Percentiles rank a stretch among this genome's conserved stretches.
These are phyloP conservation scores for Didymella pinodella DNA, from an alignment of 2,329 filamentous ascomycete species.

Conservation along the genomic window DNA sequence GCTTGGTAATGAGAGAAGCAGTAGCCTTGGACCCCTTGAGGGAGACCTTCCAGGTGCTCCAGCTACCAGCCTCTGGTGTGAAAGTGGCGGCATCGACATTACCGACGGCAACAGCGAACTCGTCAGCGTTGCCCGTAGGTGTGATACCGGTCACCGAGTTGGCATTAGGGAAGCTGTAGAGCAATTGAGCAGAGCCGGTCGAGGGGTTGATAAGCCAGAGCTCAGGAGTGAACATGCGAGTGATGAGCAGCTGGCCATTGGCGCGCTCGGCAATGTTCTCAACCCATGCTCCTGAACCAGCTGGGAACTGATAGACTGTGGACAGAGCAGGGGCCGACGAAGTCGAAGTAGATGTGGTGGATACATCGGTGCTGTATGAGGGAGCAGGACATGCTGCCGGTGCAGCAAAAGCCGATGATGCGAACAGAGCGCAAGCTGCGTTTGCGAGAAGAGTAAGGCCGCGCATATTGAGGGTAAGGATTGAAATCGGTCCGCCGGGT, in stretches of 20 bases:
- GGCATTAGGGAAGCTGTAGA: constrained; percentile 18
- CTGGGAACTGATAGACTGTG: constrained; percentile 17
- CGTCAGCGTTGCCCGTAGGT: constrained; percentile 16
- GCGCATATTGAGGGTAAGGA: constrained; percentile 14
- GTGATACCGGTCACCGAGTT: constrained; percentile 22
- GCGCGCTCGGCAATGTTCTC: constrained; percentile 21
- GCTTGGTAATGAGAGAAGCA: constrained; percentile 16
- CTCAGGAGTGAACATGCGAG: constrained; percentile 22
- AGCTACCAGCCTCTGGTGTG: constrained; percentile 18
- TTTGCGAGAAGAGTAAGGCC: constrained; percentile 13
- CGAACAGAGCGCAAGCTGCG: constrained; percentile 14
- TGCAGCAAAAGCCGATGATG: constrained; percentile 8
- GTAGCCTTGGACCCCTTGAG: constrained; percentile 10
- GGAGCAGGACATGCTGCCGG: constrained; percentile 12
- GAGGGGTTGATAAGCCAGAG: constrained; percentile 20
- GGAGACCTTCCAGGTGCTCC: constrained; percentile 20
- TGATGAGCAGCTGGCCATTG: constrained; percentile 22
- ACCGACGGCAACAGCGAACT: constrained; percentile 23
- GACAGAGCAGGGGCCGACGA: constrained; percentile 7
- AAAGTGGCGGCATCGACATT: constrained; percentile 21
- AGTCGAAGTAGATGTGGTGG: background rate
- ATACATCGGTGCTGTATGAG: background rate
- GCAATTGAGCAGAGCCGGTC: constrained; percentile 13
- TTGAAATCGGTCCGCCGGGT: constrained; percentile 5
- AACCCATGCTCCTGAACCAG: constrained; percentile 18